Evolutionary conservation across 1,284 basidiomycete species (phyloP).

Genomic region (Apiotrichum siamense): DNA sequence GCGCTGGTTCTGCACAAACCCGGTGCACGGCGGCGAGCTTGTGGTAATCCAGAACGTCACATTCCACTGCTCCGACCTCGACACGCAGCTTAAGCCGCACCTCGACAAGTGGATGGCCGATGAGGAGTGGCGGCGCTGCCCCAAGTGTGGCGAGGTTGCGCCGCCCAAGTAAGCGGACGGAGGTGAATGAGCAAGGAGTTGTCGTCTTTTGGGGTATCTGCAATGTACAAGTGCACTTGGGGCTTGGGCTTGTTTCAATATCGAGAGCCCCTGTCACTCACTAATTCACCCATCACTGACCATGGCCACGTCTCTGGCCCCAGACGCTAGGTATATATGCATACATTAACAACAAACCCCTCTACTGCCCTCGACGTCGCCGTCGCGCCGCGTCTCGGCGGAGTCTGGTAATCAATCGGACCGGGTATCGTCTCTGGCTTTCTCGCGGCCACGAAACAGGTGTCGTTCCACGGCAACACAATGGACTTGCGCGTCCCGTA

Average conservation of each 20-base stretch:
- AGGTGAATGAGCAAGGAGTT: no score
- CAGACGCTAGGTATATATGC: slow-evolving; percentile 14
- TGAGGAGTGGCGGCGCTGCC: slow-evolving; percentile 61
- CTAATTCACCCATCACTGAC: background rate
- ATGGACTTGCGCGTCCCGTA: no score
- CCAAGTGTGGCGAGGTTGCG: slow-evolving; percentile 63
- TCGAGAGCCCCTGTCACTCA: background rate
- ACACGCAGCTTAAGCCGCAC: slow-evolving; percentile 86
- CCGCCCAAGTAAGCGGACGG: slow-evolving; percentile 36
- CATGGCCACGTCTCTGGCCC: no score
- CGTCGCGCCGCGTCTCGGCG: background rate
- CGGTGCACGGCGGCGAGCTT: slow-evolving; percentile 58
- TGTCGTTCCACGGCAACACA: no score
- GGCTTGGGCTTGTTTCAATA: no score
- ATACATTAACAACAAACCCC: slow-evolving; percentile 18
- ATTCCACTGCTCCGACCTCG: slow-evolving; percentile 86
- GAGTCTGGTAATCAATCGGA: no score
- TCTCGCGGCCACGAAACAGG: no score
- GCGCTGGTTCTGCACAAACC: slow-evolving; percentile 81
- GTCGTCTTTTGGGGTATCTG: no score
- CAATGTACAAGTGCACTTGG: no score
- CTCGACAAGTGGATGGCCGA: slow-evolving; percentile 69
- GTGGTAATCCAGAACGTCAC: slow-evolving; percentile 78
- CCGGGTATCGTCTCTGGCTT: no score
- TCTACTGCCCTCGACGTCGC: background rate